Evolutionary conservation across 805 yeast genomes (phyloP), one percentile per base, ranked within the genome.

Genomic region (Cephaloascus fragrans): DNA sequence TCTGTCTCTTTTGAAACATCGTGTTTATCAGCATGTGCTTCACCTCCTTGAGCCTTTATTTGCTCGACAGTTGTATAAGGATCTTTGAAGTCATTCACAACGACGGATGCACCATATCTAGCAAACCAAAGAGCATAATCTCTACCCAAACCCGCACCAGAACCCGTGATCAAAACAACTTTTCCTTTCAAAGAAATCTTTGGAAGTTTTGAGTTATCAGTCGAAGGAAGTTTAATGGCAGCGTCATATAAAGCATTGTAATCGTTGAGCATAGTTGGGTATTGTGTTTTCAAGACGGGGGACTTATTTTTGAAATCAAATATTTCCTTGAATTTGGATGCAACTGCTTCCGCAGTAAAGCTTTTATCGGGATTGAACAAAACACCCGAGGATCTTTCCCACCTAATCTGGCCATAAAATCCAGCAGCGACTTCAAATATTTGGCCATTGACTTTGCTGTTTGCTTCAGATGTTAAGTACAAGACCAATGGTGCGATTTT

Each of bases 401-500:
- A 90, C 55, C 96, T 77, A 44, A 90, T 81, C 62, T 87, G 95
- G 32, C 88, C 86, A 59, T 73, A 86, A 57, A 81, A 83, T 1
- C 97, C 97, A 34, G 95, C 97, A 23, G 97, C 98, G 46, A 85
- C 81, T 66, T 90, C 97, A 61, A 75, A 90, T 39, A 83, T 81
- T 34, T 88, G 77, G 46, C 90, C 87, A 34, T 80, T 74, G 18
- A 83, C 75, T 35, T 69, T 63, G 20, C 74, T 62, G 43, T 52
- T 59, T 37, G 69, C 57, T 36, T 81, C 85, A 53, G 84, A 90
- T 2, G 87, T 67, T 47, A 90, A 69, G 57, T 75, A 87, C 35
- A 87, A 74, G 6, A 89, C 96, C 47, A 90, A 70, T 3, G 97
- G 97, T n/a, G 90, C 89, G 48, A 90, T 77, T 59, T 84, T 86